Conservation (phyloP, 2,329 filamentous ascomycete species). For the Ceratocystis cacaofunesta region DNA sequence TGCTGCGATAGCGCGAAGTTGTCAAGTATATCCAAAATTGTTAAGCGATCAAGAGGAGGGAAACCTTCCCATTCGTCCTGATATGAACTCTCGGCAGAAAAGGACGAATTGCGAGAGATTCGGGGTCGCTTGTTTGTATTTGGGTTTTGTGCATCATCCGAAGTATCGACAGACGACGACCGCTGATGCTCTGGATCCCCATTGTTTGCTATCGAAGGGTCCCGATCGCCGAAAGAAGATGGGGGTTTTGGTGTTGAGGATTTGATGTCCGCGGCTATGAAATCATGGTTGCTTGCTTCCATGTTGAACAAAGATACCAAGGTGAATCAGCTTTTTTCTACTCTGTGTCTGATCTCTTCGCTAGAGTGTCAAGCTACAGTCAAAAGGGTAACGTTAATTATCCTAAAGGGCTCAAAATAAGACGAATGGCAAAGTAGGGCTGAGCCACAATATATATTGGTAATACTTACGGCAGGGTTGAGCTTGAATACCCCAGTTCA, state of each 20-base stretch:
- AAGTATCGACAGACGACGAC: neutral
- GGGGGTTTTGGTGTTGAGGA: neutral
- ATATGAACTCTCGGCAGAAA: conserved; percentile 71
- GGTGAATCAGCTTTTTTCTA: neutral
- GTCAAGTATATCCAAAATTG: conserved; percentile 84
- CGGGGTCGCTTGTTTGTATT: conserved; percentile 33
- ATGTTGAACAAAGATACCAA: neutral
- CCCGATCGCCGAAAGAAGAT: neutral
- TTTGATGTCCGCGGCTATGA: neutral
- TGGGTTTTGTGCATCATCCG: conserved; percentile 24
- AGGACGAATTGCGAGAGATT: conserved; percentile 64
- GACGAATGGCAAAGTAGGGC: neutral
- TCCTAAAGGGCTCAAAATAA: neutral
- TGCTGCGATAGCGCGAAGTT: conserved; percentile 84
- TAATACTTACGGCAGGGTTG: neutral
- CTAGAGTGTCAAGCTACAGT: neutral
- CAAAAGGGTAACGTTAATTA: neutral
- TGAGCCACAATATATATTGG: neutral
- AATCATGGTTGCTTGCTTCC: neutral
- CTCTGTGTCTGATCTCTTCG: neutral
- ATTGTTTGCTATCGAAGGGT: conserved; percentile 29
- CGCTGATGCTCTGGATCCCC: neutral
- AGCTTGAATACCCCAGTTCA: neutral
- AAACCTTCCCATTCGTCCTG: conserved; percentile 80
- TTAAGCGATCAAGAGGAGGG: conserved; percentile 76